Base-by-base conservation (phyloP, 345 rosid genomes). In the Noccaea bulbosa region DNA sequence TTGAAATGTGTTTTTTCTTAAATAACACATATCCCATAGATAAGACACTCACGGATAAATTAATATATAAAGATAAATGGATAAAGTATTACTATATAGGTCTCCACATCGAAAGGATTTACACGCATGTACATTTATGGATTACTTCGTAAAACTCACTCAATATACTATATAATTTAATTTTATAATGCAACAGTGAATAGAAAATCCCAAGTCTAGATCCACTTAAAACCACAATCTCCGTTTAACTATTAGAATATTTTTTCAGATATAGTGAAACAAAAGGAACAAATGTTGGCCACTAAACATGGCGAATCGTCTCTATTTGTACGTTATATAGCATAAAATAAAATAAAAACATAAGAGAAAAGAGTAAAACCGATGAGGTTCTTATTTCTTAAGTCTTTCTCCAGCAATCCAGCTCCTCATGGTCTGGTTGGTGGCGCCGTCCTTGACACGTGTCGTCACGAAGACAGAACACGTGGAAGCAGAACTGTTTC, bases 381-480 rank as follows among this genome's bases (percentile, higher is more conserved):
- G 17, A 49, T 8, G 56, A 37, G 41, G 20, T 33, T 61, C 51
- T n/a, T n/a, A n/a, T n/a, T 53, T 52, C 64, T 51, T 6, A 68
- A 68, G 78, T 68, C 63, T 47, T 75, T 78, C 44, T 69, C 82
- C 83, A 70, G 69, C 70, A 78, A 83, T 78, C 91, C 89, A 86
- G 88, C 87, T 70, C 74, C 76, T 27, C 39, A 7, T 14, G 47
- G 79, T 72, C 79, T 80, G 77, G 87, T 82, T 80, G 86, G 91
- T 88, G 88, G 79, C 81, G 95, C 95, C 96, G 97, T 81, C 90
- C 97, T 82, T 76, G 20, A 65, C 69, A 78, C 63, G 57, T 75
- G 74, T 62, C 70, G 65, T 17, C 44, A 55, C 65, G 78, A 3
- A n/a, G 62, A 22, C 5, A 2, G 0, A 79, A 73, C 97, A 78